These are phyloP conservation scores for Phoenix dactylifera DNA, from an alignment of 176 grass and related monocot species.

Conservation along the genomic window DNA sequence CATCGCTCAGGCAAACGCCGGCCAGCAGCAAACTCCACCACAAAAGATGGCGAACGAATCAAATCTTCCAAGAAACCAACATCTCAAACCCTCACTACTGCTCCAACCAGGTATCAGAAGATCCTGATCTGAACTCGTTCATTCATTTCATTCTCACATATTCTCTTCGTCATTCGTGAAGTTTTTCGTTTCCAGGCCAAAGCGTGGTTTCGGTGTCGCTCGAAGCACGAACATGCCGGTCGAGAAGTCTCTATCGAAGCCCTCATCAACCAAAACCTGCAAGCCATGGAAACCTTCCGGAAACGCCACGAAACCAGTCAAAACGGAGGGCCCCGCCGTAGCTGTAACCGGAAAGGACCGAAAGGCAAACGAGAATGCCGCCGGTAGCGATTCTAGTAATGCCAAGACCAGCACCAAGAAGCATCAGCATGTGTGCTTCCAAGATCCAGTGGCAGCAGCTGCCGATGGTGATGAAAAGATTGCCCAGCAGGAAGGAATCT, in stretches of 20 bases:
- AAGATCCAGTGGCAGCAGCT: conserved; percentile 7
- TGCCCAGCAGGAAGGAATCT: conserved; percentile 8
- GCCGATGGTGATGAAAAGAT: conserved; percentile 5
- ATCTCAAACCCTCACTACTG: neutral
- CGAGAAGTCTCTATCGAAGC: conserved; percentile 27
- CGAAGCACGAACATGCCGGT: conserved; percentile 40
- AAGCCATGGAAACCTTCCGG: conserved; percentile 25
- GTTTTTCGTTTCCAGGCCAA: conserved; percentile 23
- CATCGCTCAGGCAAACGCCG: conserved; percentile 11
- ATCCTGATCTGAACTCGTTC: neutral
- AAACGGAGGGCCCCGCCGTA: conserved; percentile 1
- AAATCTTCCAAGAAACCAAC: conserved; percentile 22
- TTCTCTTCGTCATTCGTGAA: neutral
- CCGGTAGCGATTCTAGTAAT: neutral
- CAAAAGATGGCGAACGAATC: conserved; percentile 4
- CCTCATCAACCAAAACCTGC: neutral
- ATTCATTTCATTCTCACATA: neutral
- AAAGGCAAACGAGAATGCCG: neutral
- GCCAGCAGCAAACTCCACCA: neutral
- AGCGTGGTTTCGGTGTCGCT: conserved; percentile 46
- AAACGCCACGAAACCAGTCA: conserved; percentile 19
- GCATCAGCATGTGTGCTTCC: conserved; percentile 38
- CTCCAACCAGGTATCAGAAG: conserved; percentile 6
- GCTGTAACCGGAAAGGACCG: neutral
- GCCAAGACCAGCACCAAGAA: conserved; percentile 31